Percentiles rank a stretch among this genome's conserved stretches.
These are phyloP conservation scores for Phytophthora crassamura DNA, from an alignment of 352 stramenopile species.

Conservation along the genomic window DNA sequence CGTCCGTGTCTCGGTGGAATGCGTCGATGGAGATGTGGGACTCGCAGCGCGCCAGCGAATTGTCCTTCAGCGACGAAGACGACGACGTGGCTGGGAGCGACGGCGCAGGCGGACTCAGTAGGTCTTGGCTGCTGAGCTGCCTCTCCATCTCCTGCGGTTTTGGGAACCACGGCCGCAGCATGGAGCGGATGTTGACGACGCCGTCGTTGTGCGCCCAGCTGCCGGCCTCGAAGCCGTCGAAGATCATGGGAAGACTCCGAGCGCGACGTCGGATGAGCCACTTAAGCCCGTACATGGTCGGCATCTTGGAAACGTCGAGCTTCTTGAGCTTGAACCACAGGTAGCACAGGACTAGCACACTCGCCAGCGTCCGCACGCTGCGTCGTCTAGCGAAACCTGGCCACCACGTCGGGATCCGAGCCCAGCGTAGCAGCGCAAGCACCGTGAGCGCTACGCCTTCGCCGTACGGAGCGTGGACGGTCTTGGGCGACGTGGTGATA, in stretches of 20 bases:
- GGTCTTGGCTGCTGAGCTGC: constrained; percentile 32
- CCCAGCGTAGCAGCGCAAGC: constrained; percentile 32
- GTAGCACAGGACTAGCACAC: constrained; percentile 29
- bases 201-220: constrained; percentile 82
- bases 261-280: constrained; percentile 68
- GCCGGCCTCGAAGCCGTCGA: constrained; percentile 63
- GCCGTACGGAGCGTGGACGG: constrained; percentile 41
- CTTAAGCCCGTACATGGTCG: constrained; percentile 61
- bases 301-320: constrained; percentile 72
- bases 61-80: constrained; percentile 40
- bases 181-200: constrained; percentile 75
- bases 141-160: constrained; percentile 52
- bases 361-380: constrained; percentile 16
- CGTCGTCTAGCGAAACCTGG: constrained; percentile 15
- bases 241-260: constrained; percentile 58
- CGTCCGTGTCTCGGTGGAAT: constrained; percentile 53
- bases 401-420: constrained; percentile 33
- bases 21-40: constrained; percentile 83
- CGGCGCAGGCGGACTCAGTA: constrained; percentile 28
- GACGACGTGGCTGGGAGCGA: constrained; percentile 50
- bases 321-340: constrained; percentile 48
- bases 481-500: constrained; percentile 72
- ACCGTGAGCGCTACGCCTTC: constrained; percentile 31
- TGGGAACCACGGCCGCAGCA: constrained; percentile 74
- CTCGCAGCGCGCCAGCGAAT: constrained; percentile 45